Base-by-base conservation (phyloP, 331 rosid genomes). In the Cucumis variabilis region DNA sequence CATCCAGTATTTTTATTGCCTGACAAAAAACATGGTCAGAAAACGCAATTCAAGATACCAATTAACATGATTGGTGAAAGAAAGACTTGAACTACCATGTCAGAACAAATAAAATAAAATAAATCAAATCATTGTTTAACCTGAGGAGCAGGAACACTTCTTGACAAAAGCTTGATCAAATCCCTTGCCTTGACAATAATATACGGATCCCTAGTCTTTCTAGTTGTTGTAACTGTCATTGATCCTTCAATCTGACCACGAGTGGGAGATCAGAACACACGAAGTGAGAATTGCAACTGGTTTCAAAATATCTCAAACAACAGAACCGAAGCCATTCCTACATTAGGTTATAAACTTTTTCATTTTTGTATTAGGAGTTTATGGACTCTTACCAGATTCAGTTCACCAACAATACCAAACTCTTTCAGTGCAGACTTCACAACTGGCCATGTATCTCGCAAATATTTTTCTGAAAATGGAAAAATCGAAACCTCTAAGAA, bases 101-200 rank as follows among this genome's bases (percentile, higher is more conserved):
- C 65, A 65, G 25, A 53, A 83, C 78, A 83, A 44, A 14, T 46
- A 5, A 48, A 27, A 50, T 16, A 13, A 63, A 17, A 65, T 14
- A 3, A 50, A 53, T 11, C 50, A 58, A 48, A 62, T 20, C 20
- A 78, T 21, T 17, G 73, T 70, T 13, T 44, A 78, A 96, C 99
- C 98, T 96, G 98, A 87, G 97, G 90, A 85, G 94, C 98, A 91
- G 98, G 96, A 86, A 95, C 98, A 91, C 98, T 97, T 82, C 99
- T 92, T 2, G 99, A 93, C 33, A 97, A 92, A 87, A 97, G 98
- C 90, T 90, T 95, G 11, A 97, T 93, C 72, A 95, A 98, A 93
- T 97, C 98, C 88, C 98, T 93, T 62, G 99, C 98, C 89, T 97
- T 97, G 62, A 97, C 85, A 65, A 97, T 88, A 73, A 97, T 96